Evolutionary conservation across 2,329 filamentous ascomycete species (phyloP).

Genomic region (Sordariomycetes sp.): DNA sequence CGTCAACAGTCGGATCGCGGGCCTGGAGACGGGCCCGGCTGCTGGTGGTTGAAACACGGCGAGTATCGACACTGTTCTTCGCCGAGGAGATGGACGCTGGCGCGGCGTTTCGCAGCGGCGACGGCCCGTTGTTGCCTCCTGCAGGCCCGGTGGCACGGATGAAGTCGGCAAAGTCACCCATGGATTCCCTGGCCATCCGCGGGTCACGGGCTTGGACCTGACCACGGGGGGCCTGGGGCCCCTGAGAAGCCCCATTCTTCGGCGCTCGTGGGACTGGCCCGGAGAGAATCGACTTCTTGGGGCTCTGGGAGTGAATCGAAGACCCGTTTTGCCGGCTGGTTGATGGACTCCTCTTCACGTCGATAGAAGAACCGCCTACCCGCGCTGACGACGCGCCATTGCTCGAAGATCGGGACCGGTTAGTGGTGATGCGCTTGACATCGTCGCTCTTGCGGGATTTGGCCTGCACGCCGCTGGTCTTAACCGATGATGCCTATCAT

Average conservation of each 20-base stretch:
- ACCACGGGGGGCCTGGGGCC: not conserved
- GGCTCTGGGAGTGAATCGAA: not conserved
- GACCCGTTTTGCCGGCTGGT: not conserved
- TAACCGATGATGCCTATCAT: not conserved
- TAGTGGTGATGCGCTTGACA: conserved; percentile 17
- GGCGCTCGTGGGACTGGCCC: conserved; percentile 13
- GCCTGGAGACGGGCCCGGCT: conserved; percentile 52
- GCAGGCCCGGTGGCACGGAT: conserved; percentile 73
- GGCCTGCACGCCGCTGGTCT: conserved; percentile 9
- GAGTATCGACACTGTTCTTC: conserved; percentile 26
- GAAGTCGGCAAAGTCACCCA: conserved; percentile 79
- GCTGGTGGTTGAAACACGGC: conserved; percentile 24
- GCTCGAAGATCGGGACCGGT: conserved; percentile 38
- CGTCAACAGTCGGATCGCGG: conserved; percentile 56
- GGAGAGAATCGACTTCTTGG: not conserved
- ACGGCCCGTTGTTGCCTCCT: conserved; percentile 25
- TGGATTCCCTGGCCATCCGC: conserved; percentile 57
- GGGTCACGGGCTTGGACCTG: conserved; percentile 53
- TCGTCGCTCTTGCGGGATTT: conserved; percentile 38
- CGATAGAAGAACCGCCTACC: conserved; percentile 10
- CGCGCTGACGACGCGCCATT: conserved; percentile 23
- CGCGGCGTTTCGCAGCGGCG: conserved; percentile 13
- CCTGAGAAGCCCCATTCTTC: conserved; percentile 9
- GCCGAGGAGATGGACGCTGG: conserved; percentile 16
- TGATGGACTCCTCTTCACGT: not conserved